Evolutionary conservation across 2,329 filamentous ascomycete species (phyloP).

Genomic region (Ceratocystis huliohia): DNA sequence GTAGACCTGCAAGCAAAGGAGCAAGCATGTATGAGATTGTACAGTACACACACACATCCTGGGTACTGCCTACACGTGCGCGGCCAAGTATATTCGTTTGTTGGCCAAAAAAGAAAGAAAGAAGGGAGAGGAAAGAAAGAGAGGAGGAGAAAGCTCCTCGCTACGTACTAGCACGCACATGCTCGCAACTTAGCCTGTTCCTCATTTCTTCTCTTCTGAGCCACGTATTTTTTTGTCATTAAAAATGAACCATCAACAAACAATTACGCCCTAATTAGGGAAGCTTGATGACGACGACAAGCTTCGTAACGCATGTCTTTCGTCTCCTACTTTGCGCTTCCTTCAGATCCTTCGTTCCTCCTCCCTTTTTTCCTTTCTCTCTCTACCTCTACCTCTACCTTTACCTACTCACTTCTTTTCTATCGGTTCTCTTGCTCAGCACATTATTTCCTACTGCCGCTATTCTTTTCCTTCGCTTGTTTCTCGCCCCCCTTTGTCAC

Average conservation of each 20-base stretch:
- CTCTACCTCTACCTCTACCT: too few species aligned
- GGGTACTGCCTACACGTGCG: too few species aligned
- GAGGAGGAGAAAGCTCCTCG: background rate
- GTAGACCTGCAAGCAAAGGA: too few species aligned
- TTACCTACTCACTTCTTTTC: too few species aligned
- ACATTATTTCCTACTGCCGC: too few species aligned
- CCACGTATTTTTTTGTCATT: background rate
- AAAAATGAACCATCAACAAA: background rate
- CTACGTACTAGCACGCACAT: too few species aligned
- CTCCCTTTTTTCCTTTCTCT: background rate
- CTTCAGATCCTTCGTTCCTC: background rate
- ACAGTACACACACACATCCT: too few species aligned
- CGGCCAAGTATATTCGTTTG: background rate
- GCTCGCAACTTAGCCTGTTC: too few species aligned
- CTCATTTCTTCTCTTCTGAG: background rate
- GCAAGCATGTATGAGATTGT: too few species aligned
- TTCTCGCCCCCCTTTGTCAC: too few species aligned
- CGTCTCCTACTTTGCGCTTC: background rate
- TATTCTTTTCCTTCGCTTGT: too few species aligned
- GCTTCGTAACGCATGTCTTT: background rate
- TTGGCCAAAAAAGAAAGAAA: background rate
- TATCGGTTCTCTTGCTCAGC: too few species aligned
- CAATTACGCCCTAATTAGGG: background rate
- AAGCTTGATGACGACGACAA: constrained; percentile 6
- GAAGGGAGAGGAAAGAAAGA: background rate